Percentiles rank a stretch among this genome's conserved stretches.
These are phyloP conservation scores for Diaporthe vaccinii DNA, from an alignment of 2,329 filamentous ascomycete genomes.

Conservation along the genomic window DNA sequence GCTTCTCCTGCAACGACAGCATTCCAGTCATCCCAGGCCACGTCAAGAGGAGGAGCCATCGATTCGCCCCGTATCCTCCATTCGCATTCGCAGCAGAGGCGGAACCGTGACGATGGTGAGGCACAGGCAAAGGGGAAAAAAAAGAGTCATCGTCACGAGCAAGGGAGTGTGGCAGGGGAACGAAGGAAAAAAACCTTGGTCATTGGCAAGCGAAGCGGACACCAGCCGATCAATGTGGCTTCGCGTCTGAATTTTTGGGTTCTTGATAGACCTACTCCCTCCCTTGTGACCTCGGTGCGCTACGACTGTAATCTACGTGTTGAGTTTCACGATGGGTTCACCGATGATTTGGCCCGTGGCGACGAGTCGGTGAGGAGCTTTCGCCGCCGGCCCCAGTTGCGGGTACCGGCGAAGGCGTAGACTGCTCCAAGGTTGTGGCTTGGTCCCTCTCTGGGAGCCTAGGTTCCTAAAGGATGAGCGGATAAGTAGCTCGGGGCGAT, in stretches of 20 bases:
- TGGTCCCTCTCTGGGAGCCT: neutral
- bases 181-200: conserved; percentile 3
- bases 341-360: conserved; percentile 20
- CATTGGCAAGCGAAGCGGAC: conserved; percentile 20
- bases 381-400: conserved; percentile 29
- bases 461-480: neutral
- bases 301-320: neutral
- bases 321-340: conserved; percentile 36
- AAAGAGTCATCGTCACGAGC: conserved; percentile 37
- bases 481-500: conserved; percentile 29
- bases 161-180: conserved; percentile 8
- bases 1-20: conserved; percentile 12
- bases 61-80: neutral
- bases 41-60: conserved; percentile 13
- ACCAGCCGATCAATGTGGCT: conserved; percentile 25
- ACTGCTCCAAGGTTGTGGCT: conserved; percentile 24
- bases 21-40: conserved; percentile 29
- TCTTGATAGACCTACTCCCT: conserved; percentile 33
- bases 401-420: conserved; percentile 24
- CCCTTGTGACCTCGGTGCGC: conserved; percentile 24
- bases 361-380: conserved; percentile 25
- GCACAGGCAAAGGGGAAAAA: neutral
- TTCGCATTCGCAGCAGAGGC: conserved; percentile 28
- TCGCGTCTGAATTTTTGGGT: neutral
- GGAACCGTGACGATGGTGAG: conserved; percentile 10